Evolutionary conservation across 129 eudicot genomes (phyloP).

Genomic region (Centaurea solstitialis): DNA sequence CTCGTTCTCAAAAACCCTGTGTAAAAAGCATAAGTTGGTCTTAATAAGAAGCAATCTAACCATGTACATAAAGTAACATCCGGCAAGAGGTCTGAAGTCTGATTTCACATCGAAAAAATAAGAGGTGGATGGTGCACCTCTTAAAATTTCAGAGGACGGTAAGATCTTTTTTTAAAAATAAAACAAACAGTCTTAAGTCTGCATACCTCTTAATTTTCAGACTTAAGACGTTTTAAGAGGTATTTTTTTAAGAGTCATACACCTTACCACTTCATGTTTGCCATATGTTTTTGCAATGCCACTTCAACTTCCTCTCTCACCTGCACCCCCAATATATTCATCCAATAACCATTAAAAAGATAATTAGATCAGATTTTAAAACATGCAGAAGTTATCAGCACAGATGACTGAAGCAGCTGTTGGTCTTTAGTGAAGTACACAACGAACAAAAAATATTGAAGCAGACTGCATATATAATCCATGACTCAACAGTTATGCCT

Average conservation of each 20-base stretch:
- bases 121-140: no score
- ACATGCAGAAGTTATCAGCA: neutral
- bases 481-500: neutral
- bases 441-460: neutral
- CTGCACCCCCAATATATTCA: slow-evolving; percentile 42
- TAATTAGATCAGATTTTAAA: neutral
- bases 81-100: no score
- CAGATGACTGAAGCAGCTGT: neutral
- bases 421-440: neutral
- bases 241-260: neutral
- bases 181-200: no score
- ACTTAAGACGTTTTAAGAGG: no score
- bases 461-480: neutral
- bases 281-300: slow-evolving; percentile 63
- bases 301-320: slow-evolving; percentile 89
- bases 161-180: no score
- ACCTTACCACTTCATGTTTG: slow-evolving; percentile 67
- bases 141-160: no score
- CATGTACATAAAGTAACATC: neutral
- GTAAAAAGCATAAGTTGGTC: neutral
- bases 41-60: neutral
- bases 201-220: no score
- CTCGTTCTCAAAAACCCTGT: slow-evolving; percentile 61
- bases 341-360: neutral
- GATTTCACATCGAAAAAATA: no score